These are phyloP conservation scores for Zizania palustris DNA, from an alignment of 202 grass and related monocot species.

Conservation along the genomic window DNA sequence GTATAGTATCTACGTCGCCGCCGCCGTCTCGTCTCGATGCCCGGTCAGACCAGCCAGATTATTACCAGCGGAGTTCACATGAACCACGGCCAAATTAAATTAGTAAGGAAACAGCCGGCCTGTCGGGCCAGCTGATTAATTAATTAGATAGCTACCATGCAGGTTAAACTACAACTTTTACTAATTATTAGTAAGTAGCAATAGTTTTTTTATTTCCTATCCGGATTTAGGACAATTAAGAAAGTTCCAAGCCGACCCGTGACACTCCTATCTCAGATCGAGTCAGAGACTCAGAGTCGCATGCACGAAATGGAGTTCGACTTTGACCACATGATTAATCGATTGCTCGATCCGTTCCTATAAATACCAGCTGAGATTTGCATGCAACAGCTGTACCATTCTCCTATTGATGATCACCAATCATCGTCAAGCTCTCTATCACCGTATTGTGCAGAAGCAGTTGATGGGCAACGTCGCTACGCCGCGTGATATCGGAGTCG, in stretches of 20 bases:
- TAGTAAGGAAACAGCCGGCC: background rate
- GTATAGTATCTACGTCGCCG: background rate
- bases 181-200: background rate
- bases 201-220: background rate
- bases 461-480: background rate
- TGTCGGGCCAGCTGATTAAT: background rate
- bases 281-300: background rate
- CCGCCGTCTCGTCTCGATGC: background rate
- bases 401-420: background rate
- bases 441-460: background rate
- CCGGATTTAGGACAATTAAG: background rate
- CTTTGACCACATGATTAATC: background rate
- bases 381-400: background rate
- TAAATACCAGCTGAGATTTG: background rate
- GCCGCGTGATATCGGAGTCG: background rate
- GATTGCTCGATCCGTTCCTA: background rate
- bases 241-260: conserved; percentile 27
- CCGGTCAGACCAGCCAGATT: background rate
- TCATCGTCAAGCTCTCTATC: background rate
- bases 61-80: conserved; percentile 33
- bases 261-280: background rate
- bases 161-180: background rate
- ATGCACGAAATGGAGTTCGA: background rate
- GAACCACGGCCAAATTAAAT: conserved; percentile 41
- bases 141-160: background rate